Evolutionary conservation across 352 stramenopile genomes (phyloP), one percentile per base, ranked within the genome.

Genomic region (Pythium graminicola): DNA sequence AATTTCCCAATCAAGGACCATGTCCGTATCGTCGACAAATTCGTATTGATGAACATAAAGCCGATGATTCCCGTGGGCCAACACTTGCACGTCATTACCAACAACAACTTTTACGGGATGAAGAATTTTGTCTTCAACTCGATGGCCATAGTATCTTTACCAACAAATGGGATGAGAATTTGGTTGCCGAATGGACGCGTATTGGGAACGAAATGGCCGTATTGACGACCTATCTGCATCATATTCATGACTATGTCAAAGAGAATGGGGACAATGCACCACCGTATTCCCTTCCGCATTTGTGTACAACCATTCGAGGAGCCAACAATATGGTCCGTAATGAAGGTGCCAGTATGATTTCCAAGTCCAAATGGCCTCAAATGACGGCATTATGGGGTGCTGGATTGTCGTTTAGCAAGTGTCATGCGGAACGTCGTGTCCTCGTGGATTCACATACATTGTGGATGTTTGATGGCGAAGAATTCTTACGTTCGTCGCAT

Each of bases 101-200:
- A 59, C 82, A 93, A 49, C 79, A 90, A 47, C 72, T 93, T 5
- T 57, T 93, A 2, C 55, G 63, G 27, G 47, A 85, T 35, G 75
- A 93, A 36, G 83, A 90, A 51, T 93, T 93, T 39, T 93, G 82
- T 62, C 73, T 93, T 23, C 80, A 91, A 51, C 65, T 93, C 5
- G 83, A 93, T 29, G 78, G 78, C 4, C 83, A 93, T 66, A 88
- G 74, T 33, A 86, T 93, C 60, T 93, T 93, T 48, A 91, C 83
- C 20, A 91, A 90, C 61, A 57, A 72, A 7, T 93, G 83, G 83
- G 83, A 93, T 50, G 64, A 82, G 19, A 75, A 86, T 42, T 23
- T 93, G 2, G 19, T 93, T 27, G 62, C 65, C 26, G 80, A 93
- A 24, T 93, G 80, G 83, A 83, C 64, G 50, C 70, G 72, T 9